Base-by-base conservation (phyloP, 176 grass and related monocot species). In the Bolboschoenus planiculmis region DNA sequence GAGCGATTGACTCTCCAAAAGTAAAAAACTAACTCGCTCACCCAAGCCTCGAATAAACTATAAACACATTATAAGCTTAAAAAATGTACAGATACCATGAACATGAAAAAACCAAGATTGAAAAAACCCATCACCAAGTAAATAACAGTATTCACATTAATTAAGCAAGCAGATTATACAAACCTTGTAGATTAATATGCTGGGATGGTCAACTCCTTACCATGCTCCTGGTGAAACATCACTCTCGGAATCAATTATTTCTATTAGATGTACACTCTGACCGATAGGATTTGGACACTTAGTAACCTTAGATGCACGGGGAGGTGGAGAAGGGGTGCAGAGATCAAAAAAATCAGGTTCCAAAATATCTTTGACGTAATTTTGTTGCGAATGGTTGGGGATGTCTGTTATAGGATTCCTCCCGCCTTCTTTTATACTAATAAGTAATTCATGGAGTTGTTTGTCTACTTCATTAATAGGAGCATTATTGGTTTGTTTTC, bases 271-370 rank as follows among this genome's bases (percentile, higher is more conserved):
- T 1, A 66, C 75, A 23, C 18, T 46, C 58, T 67, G 67, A 20
- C 54, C 33, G 54, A 18, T 29, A 2, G 73, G 54, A 48, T 21
- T 90, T 47, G 83, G 81, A 66, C 64, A 86, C 67, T 85, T 92
- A 9, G 83, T 57, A 30, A 87, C 62, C 57, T 91, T 91, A 72
- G 62, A 87, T 78, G 83, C 79, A 63, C 91, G 83, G 37, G 79
- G 47, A 50, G 88, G 88, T 4, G 85, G 88, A 18, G 88, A 92
- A 24, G 91, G 91, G 58, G 91, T 87, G 78, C 85, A 92, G 0
- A 92, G 85, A 75, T 92, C 88, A 84, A 92, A 55, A 55, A 90
- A 80, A 84, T 90, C 88, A 40, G 77, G 24, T 58, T 54, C 37
- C 42, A 66, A 55, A 67, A 37, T 24, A 15, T 20, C 37, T 62